These are phyloP conservation scores for Streptanthus diversifolius DNA, from an alignment of 345 rosid genomes.

Conservation along the genomic window DNA sequence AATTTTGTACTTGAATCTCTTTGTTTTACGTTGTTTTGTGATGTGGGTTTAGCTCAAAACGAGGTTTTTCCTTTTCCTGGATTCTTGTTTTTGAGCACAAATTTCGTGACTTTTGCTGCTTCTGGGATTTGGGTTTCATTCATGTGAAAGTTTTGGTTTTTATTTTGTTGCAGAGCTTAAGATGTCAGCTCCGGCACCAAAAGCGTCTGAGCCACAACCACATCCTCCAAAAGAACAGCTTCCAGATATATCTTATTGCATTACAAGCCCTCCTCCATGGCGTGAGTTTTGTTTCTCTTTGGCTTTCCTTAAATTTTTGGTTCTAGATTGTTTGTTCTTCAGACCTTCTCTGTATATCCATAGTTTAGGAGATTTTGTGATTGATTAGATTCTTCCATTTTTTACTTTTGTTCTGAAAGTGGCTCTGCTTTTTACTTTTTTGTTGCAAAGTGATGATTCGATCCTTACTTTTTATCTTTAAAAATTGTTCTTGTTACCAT, in stretches of 20 bases:
- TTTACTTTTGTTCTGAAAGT: constrained; percentile 14
- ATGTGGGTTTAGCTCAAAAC: constrained; percentile 38
- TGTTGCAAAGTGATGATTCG: constrained; percentile 19
- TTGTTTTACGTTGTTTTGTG: constrained; percentile 2
- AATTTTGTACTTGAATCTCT: not conserved
- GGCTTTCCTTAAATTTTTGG: constrained; percentile 24
- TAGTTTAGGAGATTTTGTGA: constrained; percentile 25
- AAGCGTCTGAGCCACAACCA: constrained; percentile 71
- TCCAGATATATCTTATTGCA: constrained; percentile 67
- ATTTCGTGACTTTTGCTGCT: not conserved
- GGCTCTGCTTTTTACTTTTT: constrained; percentile 28
- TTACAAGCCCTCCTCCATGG: constrained; percentile 97
- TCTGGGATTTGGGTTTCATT: not conserved
- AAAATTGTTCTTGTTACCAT: not conserved
- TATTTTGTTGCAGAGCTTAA: constrained; percentile 19
- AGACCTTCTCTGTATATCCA: constrained; percentile 36
- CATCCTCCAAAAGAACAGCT: constrained; percentile 79
- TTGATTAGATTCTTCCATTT: not conserved
- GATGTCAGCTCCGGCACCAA: constrained; percentile 50
- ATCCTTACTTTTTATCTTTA: constrained; percentile 27
- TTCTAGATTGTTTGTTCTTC: constrained; percentile 20
- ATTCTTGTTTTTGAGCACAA: not conserved
- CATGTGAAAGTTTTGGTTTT: constrained; percentile 13
- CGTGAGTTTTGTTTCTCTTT: constrained; percentile 66
- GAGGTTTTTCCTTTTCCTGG: not conserved